phyloP scores from a whole-genome alignment of 2,329 filamentous ascomycete species.

The Nectriaceae sp. region DNA sequence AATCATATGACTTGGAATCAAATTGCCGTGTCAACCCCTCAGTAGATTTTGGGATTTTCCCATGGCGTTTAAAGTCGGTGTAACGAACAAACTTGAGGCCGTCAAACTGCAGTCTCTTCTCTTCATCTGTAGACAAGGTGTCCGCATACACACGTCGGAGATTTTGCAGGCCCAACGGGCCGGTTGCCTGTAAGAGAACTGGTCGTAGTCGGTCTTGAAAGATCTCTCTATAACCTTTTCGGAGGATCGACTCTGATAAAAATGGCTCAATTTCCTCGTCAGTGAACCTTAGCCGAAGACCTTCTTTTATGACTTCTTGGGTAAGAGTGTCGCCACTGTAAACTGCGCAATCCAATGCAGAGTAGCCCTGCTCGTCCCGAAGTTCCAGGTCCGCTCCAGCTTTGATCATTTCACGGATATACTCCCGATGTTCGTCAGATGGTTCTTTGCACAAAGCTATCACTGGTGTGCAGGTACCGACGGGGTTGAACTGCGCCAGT shows the following conservation, averaged over 20 bases:
- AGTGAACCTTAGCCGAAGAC: slow-evolving; percentile 13
- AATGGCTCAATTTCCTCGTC: slow-evolving; percentile 7
- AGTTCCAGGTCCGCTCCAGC: slow-evolving; percentile 34
- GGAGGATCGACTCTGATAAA: slow-evolving; percentile 27
- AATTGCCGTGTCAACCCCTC: slow-evolving; percentile 19
- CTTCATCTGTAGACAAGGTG: slow-evolving; percentile 20
- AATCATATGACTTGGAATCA: slow-evolving; percentile 1
- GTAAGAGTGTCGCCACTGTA: slow-evolving; percentile 31
- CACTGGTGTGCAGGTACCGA: slow-evolving; percentile 30
- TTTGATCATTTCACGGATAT: slow-evolving; percentile 34
- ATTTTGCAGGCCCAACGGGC: slow-evolving; percentile 12
- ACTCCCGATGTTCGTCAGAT: slow-evolving; percentile 35
- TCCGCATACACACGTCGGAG: slow-evolving; percentile 27
- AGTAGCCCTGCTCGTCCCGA: slow-evolving; percentile 37
- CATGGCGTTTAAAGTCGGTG: slow-evolving; percentile 25
- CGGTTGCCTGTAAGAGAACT: slow-evolving; percentile 27
- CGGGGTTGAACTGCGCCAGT: slow-evolving; percentile 30
- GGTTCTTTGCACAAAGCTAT: slow-evolving; percentile 42
- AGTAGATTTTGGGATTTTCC: slow-evolving; percentile 28
- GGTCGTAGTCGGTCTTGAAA: slow-evolving; percentile 40
- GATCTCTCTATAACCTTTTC: slow-evolving; percentile 37
- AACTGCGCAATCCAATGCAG: slow-evolving; percentile 39
- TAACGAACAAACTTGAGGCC: slow-evolving; percentile 30
- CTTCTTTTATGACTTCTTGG: slow-evolving; percentile 29
- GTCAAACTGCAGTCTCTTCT: slow-evolving; percentile 29